phyloP scores from a whole-genome alignment of 2,329 filamentous ascomycete genomes.

The Rasamsonia emersonii region DNA sequence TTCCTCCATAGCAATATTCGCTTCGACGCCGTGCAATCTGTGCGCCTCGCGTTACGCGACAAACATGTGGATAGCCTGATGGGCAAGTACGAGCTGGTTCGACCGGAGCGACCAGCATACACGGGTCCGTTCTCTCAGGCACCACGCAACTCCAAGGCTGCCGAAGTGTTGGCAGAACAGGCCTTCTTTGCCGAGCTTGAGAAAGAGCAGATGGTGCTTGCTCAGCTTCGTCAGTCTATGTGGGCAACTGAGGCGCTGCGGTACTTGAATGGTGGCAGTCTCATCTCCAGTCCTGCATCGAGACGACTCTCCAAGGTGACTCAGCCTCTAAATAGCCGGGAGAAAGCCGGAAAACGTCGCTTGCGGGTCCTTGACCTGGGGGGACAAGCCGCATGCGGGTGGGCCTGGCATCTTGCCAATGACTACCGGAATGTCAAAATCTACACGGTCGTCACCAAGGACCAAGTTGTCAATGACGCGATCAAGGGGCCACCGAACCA shows the following conservation, averaged over 20 bases:
- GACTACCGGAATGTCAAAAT: conserved; percentile 79
- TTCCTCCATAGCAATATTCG: conserved; percentile 79
- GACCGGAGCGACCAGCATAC: conserved; percentile 62
- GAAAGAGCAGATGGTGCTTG: conserved; percentile 71
- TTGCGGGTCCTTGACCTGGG: conserved; percentile 76
- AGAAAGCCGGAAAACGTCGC: conserved; percentile 33
- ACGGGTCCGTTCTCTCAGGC: conserved; percentile 62
- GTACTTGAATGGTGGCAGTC: conserved; percentile 51
- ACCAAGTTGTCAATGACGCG: conserved; percentile 63
- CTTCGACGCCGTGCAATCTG: conserved; percentile 80
- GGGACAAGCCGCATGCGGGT: conserved; percentile 77
- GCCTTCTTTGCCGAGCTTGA: conserved; percentile 43
- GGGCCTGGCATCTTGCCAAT: conserved; percentile 88
- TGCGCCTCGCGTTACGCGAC: conserved; percentile 64
- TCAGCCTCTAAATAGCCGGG: conserved; percentile 13
- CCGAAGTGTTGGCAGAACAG: conserved; percentile 49
- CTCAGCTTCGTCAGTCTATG: conserved; percentile 54
- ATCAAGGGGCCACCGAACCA: conserved; percentile 83
- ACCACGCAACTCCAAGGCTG: conserved; percentile 58
- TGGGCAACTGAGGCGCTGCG: conserved; percentile 57
- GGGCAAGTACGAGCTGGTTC: conserved; percentile 73
- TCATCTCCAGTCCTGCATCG: conserved; percentile 48
- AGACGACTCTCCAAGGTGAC: conserved; percentile 25
- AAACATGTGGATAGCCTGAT: conserved; percentile 72
- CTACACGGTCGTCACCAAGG: conserved; percentile 76